These are phyloP conservation scores for Phytophthora ohioensis DNA, from an alignment of 352 stramenopile genomes.

Conservation along the genomic window DNA sequence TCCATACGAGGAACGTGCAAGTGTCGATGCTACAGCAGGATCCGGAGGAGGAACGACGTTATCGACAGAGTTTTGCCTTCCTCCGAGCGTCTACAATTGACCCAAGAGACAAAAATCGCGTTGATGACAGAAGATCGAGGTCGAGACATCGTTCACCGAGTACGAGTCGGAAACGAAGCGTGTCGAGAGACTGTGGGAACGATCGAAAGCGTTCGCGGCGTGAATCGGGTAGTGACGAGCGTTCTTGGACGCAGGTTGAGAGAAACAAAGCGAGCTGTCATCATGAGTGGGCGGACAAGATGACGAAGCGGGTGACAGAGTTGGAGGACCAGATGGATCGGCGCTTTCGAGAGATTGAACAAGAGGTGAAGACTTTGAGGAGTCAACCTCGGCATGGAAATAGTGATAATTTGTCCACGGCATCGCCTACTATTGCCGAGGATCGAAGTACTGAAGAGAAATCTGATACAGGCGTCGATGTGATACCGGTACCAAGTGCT, in stretches of 20 bases:
- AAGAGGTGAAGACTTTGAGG: background rate
- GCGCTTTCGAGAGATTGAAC: background rate
- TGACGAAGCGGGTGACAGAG: background rate
- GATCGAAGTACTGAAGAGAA: background rate
- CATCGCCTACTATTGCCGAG: background rate
- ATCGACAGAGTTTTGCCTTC: slow-evolving; percentile 11
- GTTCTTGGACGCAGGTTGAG: background rate
- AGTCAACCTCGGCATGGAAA: background rate
- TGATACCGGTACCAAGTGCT: background rate
- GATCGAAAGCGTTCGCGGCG: background rate
- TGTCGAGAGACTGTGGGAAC: background rate
- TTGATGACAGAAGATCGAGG: background rate
- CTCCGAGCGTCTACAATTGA: no score
- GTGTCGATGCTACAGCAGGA: background rate
- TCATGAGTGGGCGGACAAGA: background rate
- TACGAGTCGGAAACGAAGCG: background rate
- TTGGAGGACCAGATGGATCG: background rate
- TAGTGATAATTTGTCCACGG: background rate
- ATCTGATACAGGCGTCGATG: background rate
- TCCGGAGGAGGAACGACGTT: slow-evolving; percentile 7
- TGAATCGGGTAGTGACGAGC: background rate
- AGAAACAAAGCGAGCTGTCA: background rate
- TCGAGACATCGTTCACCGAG: background rate
- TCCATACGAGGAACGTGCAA: background rate
- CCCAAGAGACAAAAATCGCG: background rate